Conservation (phyloP, 148 eudicot genomes). For the Oxyria digyna region DNA sequence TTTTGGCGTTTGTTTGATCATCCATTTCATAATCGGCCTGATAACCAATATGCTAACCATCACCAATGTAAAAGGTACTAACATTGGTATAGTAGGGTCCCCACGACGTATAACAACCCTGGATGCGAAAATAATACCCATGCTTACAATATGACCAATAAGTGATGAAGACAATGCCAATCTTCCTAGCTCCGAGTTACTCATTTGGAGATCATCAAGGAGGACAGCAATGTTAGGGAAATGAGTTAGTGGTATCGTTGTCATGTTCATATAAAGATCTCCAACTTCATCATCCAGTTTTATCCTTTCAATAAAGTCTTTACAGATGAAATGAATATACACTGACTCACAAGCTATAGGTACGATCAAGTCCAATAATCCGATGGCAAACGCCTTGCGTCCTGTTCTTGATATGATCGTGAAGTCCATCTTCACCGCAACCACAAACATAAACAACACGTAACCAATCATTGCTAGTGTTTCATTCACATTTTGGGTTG, state of each 20-base stretch:
- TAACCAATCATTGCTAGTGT: conserved; percentile 12
- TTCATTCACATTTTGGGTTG: conserved; percentile 8
- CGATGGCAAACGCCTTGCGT: conserved; percentile 13
- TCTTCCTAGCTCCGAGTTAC: conserved; percentile 55
- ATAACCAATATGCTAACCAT: conserved; percentile 4
- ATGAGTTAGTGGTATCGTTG: conserved; percentile 6
- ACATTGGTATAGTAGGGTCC: neutral
- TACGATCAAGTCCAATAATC: conserved; percentile 2
- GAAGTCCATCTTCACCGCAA: conserved; percentile 23
- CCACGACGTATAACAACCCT: neutral
- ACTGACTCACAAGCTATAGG: neutral
- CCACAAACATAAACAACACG: conserved; percentile 10
- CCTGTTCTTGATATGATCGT: conserved; percentile 14
- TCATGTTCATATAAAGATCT: neutral
- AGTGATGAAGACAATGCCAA: conserved; percentile 33
- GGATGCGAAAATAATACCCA: neutral
- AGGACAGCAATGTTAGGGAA: conserved; percentile 48
- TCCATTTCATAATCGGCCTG: conserved; percentile 21
- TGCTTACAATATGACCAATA: conserved; percentile 15
- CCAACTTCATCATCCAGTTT: neutral
- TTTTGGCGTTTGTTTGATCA: conserved; percentile 26
- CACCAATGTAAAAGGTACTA: neutral
- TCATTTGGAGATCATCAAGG: conserved; percentile 38
- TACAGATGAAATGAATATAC: neutral
- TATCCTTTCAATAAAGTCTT: neutral